These are phyloP conservation scores for Pichia terricola DNA, from an alignment of 1,139 yeast genomes.

Conservation along the genomic window DNA sequence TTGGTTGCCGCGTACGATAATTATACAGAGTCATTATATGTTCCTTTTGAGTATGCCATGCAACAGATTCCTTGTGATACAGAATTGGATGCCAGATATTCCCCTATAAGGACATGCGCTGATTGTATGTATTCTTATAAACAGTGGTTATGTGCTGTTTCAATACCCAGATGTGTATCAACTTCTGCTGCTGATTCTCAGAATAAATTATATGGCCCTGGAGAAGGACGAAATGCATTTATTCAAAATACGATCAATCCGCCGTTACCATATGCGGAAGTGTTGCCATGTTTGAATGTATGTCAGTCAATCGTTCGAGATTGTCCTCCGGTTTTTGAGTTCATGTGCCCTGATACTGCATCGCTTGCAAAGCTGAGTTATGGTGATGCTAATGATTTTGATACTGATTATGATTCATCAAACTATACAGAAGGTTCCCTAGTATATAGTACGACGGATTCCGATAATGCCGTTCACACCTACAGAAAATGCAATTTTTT, in stretches of 20 bases:
- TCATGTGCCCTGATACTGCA: conserved; percentile 54
- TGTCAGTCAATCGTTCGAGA: conserved; percentile 73
- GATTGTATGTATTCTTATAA: conserved; percentile 68
- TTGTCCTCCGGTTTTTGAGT: conserved; percentile 73
- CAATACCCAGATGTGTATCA: conserved; percentile 76
- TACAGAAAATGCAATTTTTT: conserved; percentile 10
- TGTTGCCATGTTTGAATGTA: conserved; percentile 76
- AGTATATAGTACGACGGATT: not conserved
- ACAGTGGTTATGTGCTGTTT: conserved; percentile 83
- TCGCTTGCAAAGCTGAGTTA: conserved; percentile 38
- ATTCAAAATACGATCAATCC: conserved; percentile 54
- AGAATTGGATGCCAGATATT: conserved; percentile 55
- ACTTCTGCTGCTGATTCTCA: conserved; percentile 40
- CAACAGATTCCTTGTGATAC: conserved; percentile 75
- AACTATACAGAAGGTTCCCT: not conserved
- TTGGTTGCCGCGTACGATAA: conserved; percentile 49
- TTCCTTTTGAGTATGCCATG: conserved; percentile 65
- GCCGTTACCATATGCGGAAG: conserved; percentile 54
- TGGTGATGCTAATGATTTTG: conserved; percentile 14
- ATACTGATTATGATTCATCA: not conserved
- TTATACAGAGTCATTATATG: conserved; percentile 45
- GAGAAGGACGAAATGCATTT: conserved; percentile 53
- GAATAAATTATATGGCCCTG: conserved; percentile 33
- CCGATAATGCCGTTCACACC: conserved; percentile 1
- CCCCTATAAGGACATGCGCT: conserved; percentile 63